Evolutionary conservation across 2,329 filamentous ascomycete genomes (phyloP).

Genomic region (Aspergillus sclerotialis): DNA sequence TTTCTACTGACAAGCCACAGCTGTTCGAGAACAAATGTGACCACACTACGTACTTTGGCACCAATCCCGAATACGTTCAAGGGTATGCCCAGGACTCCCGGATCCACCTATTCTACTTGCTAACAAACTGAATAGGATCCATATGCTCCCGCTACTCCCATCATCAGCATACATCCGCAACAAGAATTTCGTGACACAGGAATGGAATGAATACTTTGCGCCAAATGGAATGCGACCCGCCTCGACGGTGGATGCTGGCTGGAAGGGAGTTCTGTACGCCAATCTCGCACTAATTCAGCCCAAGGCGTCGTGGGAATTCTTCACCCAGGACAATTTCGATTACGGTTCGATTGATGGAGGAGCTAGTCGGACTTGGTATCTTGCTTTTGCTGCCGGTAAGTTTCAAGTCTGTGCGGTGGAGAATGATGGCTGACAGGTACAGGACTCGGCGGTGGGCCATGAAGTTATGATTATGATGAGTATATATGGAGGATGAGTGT

Average conservation of each 20-base stretch:
- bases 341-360: constrained; percentile 65
- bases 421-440: constrained; percentile 16
- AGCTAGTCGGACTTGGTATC: constrained; percentile 76
- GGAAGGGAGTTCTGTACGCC: constrained; percentile 77
- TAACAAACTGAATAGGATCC: constrained; percentile 54
- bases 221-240: constrained; percentile 55
- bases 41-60: constrained; percentile 83
- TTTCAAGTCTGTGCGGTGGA: constrained; percentile 12
- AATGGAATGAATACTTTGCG: constrained; percentile 75
- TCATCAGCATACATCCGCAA: constrained; percentile 61
- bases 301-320: constrained; percentile 64
- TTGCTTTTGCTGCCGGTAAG: constrained; percentile 67
- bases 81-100: constrained; percentile 30
- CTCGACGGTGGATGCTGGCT: constrained; percentile 59
- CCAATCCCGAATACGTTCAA: constrained; percentile 63
- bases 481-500: no score
- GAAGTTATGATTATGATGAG: no score
- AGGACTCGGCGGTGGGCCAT: neutral
- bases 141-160: constrained; percentile 73
- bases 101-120: neutral
- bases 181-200: constrained; percentile 65
- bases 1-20: constrained; percentile 32
- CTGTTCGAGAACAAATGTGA: constrained; percentile 95
- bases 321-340: constrained; percentile 60
- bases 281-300: constrained; percentile 77